Evolutionary conservation across 768 basidiomycete genomes (phyloP), one percentile per base, ranked within the genome.

Genomic region (Tulasnella sp.): DNA sequence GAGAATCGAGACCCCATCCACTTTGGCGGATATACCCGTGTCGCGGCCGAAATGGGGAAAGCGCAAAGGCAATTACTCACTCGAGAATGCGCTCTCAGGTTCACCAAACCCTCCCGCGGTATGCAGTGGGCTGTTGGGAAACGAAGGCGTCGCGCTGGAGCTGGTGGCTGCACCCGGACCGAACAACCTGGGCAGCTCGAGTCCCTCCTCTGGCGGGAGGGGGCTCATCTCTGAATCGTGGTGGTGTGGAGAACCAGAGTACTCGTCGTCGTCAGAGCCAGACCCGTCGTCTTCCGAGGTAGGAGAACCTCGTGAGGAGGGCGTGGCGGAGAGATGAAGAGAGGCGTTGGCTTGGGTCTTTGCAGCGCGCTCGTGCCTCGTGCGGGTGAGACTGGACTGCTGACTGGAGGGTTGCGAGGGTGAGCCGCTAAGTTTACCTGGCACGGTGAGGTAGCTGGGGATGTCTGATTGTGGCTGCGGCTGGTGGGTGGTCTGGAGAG

Each of bases 351-450:
- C 55, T 36, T 57, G 55, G 1, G 42, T 46, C 46, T 57, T 57
- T 8, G 55, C 55, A 5, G 31, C 23, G 11, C 55, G 40, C 35
- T 45, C 32, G 23, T 41, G 55, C 1, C 55, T 36, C 3, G 55
- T 45, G 19, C 32, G 37, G 41, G 25, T 45, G 11, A 32, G 37
- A 43, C 45, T 37, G 32, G 55, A 29, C n/a, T 41, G 34, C 25
- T 23, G n/a, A 27, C 29, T 54, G 52, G 52, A 54, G 52, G 55
- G 35, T 49, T 41, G 34, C 11, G 55, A 57, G 55, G 55, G 42
- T 45, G 55, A 57, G n/a, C 42, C 27, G 52, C 35, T 54, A n/a
- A 23, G 21, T n/a, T 27, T 19, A 54, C 39, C 52, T 3, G 52
- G 52, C 9, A 54, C 1, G 36, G 34, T 29, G 52, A 54, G 52